A percentile compares a stretch with the other conserved stretches of the same genome.
Conservation (phyloP, 179 eudicot species). For the Vitellaria paradoxa region DNA sequence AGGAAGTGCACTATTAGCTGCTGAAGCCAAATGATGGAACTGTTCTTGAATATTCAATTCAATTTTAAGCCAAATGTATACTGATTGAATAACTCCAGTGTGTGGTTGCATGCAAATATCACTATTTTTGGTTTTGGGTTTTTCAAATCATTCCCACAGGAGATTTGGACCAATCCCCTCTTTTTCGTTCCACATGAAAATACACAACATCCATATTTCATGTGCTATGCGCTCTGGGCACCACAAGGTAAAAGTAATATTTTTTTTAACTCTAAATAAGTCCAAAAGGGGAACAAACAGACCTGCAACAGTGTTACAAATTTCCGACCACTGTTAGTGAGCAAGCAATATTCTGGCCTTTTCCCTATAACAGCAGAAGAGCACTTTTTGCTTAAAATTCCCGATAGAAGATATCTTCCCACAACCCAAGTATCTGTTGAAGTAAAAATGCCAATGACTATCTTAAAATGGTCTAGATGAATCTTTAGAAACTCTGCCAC, state of each 20-base stretch:
- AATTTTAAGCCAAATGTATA: background rate
- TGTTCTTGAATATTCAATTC: background rate
- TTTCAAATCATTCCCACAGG: background rate
- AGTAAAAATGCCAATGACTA: conserved; percentile 36
- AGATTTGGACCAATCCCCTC: background rate
- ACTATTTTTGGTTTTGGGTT: background rate
- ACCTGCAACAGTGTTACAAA: conserved; percentile 46
- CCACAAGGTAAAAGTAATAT: background rate
- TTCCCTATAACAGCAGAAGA: conserved; percentile 19
- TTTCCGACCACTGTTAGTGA: conserved; percentile 48
- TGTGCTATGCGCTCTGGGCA: background rate
- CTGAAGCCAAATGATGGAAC: background rate
- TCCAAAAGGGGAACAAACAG: conserved; percentile 8
- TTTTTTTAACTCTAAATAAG: background rate
- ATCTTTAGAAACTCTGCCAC: conserved; percentile 30
- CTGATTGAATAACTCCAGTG: background rate
- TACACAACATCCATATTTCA: background rate
- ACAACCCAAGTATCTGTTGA: conserved; percentile 39
- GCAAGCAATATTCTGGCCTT: conserved; percentile 34
- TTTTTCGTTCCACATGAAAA: background rate
- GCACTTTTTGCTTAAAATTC: conserved; percentile 24
- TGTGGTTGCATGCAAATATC: background rate
- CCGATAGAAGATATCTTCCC: conserved; percentile 35
- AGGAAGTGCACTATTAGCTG: background rate
- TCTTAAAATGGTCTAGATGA: conserved; percentile 38